phyloP scores from a whole-genome alignment of 1,284 basidiomycete genomes.

The Cystobasidium sp. region DNA sequence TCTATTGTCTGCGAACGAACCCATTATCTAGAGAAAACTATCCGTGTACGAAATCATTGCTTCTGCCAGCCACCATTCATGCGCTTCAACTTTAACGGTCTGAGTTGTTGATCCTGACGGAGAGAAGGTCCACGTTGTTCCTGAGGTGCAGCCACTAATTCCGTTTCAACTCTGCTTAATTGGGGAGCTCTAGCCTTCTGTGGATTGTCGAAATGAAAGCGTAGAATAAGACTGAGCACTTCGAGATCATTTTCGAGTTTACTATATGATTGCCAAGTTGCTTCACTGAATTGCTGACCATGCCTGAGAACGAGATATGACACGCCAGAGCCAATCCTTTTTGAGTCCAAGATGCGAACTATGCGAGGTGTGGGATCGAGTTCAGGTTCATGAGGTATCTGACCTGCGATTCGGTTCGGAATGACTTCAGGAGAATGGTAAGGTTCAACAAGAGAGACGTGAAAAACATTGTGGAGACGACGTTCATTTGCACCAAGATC shows the following conservation, averaged over 20 bases:
- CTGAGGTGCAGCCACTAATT: slow-evolving; percentile 1
- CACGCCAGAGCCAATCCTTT: neutral
- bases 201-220: slow-evolving; percentile 1
- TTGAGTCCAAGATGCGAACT: neutral
- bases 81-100: slow-evolving; percentile 10
- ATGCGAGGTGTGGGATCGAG: neutral
- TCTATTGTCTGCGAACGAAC: too few relatives aligned
- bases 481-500: too few relatives aligned
- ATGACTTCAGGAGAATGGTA: too few relatives aligned
- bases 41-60: neutral
- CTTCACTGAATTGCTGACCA: neutral
- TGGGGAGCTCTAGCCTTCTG: slow-evolving; percentile 5
- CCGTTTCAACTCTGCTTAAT: neutral
- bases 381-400: too few relatives aligned
- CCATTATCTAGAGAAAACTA: too few relatives aligned
- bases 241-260: neutral
- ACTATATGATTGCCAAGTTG: neutral
- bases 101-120: slow-evolving; percentile 20
- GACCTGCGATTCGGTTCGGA: too few relatives aligned
- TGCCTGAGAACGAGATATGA: neutral
- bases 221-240: neutral
- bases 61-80: slow-evolving; percentile 4
- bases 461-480: too few relatives aligned
- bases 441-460: too few relatives aligned
- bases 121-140: neutral